These are phyloP conservation scores for Colletotrichum sp. DNA, from an alignment of 2,329 filamentous ascomycete genomes.

Conservation along the genomic window DNA sequence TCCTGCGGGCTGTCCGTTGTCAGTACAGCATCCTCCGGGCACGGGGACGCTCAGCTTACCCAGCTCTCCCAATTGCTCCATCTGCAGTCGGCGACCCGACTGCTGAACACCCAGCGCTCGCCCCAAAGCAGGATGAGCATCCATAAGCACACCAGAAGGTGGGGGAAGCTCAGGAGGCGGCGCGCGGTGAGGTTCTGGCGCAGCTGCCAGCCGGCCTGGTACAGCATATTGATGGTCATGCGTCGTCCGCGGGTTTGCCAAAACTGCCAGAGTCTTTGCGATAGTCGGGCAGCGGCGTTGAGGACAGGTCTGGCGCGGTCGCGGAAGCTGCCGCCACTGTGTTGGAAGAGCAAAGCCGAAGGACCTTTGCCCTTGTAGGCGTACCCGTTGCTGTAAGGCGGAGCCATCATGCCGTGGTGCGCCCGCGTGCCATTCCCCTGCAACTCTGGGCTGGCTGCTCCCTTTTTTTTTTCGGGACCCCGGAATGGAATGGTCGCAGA, in stretches of 20 bases:
- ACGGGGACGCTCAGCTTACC: constrained; percentile 59
- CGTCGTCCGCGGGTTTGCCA: constrained; percentile 17
- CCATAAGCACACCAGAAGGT: constrained; percentile 77
- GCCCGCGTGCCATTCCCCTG: constrained; percentile 31
- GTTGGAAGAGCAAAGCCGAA: constrained; percentile 7
- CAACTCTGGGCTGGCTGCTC: neutral
- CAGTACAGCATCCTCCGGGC: neutral
- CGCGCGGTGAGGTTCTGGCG: constrained; percentile 53
- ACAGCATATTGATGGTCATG: constrained; percentile 5
- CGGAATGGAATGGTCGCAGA: constrained; percentile 10
- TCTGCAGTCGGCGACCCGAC: constrained; percentile 72
- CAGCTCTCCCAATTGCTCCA: constrained; percentile 94
- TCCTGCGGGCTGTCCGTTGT: constrained; percentile 66
- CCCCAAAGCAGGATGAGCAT: constrained; percentile 81
- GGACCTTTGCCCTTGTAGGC: constrained; percentile 8
- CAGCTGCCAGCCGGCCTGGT: constrained; percentile 29
- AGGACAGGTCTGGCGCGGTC: constrained; percentile 15
- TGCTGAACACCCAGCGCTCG: constrained; percentile 79
- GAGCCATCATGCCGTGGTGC: constrained; percentile 30
- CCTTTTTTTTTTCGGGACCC: constrained; percentile 3
- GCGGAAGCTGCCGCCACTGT: constrained; percentile 24
- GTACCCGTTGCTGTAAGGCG: constrained; percentile 40
- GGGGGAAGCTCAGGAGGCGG: constrained; percentile 67
- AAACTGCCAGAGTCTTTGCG: constrained; percentile 6
- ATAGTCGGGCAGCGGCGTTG: neutral